Conservation (phyloP, 805 yeast genomes). For the Kluyveromyces siamensis region DNA sequence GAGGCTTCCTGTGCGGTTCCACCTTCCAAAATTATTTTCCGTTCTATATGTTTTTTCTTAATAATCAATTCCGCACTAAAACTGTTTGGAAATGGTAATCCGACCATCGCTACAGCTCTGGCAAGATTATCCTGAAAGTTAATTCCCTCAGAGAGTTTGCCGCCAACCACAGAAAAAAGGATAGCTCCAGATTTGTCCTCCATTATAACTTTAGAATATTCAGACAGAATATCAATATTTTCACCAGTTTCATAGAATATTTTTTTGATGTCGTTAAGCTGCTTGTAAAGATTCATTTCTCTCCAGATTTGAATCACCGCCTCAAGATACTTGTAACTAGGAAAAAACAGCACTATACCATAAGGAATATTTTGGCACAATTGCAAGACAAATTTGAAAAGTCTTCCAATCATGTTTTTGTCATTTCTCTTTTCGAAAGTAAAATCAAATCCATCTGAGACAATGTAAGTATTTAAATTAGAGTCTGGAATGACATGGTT, state of each 20-base stretch:
- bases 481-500: constrained; percentile 74
- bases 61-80: constrained; percentile 75
- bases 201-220: constrained; percentile 39
- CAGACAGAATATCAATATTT: constrained; percentile 38
- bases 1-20: constrained; percentile 38
- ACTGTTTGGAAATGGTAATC: constrained; percentile 83
- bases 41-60: constrained; percentile 55
- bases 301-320: constrained; percentile 49
- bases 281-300: constrained; percentile 21
- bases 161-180: constrained; percentile 82
- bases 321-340: constrained; percentile 68
- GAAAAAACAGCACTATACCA: constrained; percentile 77
- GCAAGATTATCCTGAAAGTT: constrained; percentile 86
- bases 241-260: constrained; percentile 50
- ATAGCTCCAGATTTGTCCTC: constrained; percentile 45
- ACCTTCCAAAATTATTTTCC: constrained; percentile 39
- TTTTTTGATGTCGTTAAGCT: constrained; percentile 33
- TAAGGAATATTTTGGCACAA: constrained; percentile 40
- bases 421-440: constrained; percentile 57
- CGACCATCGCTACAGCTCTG: constrained; percentile 76
- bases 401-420: constrained; percentile 32
- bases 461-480: constrained; percentile 54
- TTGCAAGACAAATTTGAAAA: constrained; percentile 33
- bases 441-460: constrained; percentile 46
- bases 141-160: constrained; percentile 87